These are phyloP conservation scores for Filosporella fistucella DNA, from an alignment of 495 filamentous ascomycete genomes.

Conservation along the genomic window DNA sequence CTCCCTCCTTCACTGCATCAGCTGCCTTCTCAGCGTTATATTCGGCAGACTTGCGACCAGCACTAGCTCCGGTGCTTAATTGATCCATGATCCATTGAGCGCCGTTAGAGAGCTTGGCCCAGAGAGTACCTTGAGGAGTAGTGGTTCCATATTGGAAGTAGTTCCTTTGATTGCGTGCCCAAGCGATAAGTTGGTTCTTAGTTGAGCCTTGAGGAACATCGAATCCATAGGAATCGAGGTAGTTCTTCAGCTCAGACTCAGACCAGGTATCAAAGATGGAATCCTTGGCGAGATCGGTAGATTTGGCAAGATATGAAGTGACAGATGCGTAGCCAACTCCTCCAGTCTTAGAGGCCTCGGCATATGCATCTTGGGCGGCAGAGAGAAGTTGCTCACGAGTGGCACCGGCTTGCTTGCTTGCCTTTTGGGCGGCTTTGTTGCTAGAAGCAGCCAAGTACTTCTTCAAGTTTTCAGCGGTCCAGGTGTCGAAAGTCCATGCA, in stretches of 20 bases:
- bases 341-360: slow-evolving; percentile 62
- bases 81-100: slow-evolving; percentile 36
- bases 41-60: slow-evolving; percentile 52
- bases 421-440: slow-evolving; percentile 63
- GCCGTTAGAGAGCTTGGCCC: slow-evolving; percentile 55
- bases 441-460: slow-evolving; percentile 58
- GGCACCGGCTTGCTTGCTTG: slow-evolving; percentile 55
- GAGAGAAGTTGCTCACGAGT: slow-evolving; percentile 69
- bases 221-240: slow-evolving; percentile 77
- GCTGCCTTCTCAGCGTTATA: slow-evolving; percentile 28
- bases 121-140: slow-evolving; percentile 58
- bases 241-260: slow-evolving; percentile 73
- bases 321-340: slow-evolving; percentile 66
- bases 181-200: slow-evolving; percentile 57
- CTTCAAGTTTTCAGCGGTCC: slow-evolving; percentile 72
- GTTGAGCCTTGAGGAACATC: slow-evolving; percentile 66
- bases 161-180: slow-evolving; percentile 65
- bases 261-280: slow-evolving; percentile 77
- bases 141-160: slow-evolving; percentile 77
- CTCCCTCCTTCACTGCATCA: slow-evolving; percentile 22
- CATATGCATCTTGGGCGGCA: slow-evolving; percentile 67
- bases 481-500: slow-evolving; percentile 83
- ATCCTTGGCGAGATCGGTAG: slow-evolving; percentile 66
- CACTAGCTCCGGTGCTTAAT: slow-evolving; percentile 57
- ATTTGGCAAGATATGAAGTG: slow-evolving; percentile 65